Base-by-base conservation (phyloP, 2,329 filamentous ascomycete genomes). In the Scolecobasidium constrictum region DNA sequence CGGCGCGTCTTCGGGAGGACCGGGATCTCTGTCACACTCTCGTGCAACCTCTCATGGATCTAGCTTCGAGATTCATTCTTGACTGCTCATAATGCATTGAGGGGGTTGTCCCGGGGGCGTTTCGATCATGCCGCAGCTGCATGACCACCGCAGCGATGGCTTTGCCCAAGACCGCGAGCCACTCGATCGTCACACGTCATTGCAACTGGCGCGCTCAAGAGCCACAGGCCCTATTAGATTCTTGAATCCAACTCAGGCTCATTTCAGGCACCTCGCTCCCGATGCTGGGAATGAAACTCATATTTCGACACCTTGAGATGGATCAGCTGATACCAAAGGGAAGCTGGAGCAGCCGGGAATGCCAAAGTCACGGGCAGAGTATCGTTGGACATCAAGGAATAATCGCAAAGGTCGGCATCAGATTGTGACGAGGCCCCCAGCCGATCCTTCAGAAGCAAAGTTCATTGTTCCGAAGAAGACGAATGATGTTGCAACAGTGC, bases 401-500 rank as follows among this genome's bases (percentile, higher is more conserved):
- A 65, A 65, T 43, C 61, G 64, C 19, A 67, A 66, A 48, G 63
- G 62, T 4, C 46, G 64, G 23, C 65, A 67, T 48, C 53, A 59
- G 6, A 12, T 46, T 13, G 44, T 23, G 19, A 31, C 35, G 11
- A 40, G 18, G 18, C 40, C 41, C 16, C 44, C 15, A 6, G 37
- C 42, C 3, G 12, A 40, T n/a, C 17, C 39, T 2, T 15, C 19
- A 17, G 38, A 54, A 6, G 46, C 50, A 1, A 49, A 50, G 5
- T 55, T 55, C 35, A 38, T 53, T 3, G 48, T 54, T 1, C 67
- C 63, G 2, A 52, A 45, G 11, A 47, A 53, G 4, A 69, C 62
- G 3, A 54, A 53, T 6, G 56, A 55, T 3, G 43, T 52, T 2
- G 47, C 49, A 19, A 55, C 56, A 3, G 53, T 67, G 5, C 42